Evolutionary conservation across 2,329 filamentous ascomycete genomes (phyloP), one percentile per base, ranked within the genome.

Genomic region (Hyphodiscus sp.): DNA sequence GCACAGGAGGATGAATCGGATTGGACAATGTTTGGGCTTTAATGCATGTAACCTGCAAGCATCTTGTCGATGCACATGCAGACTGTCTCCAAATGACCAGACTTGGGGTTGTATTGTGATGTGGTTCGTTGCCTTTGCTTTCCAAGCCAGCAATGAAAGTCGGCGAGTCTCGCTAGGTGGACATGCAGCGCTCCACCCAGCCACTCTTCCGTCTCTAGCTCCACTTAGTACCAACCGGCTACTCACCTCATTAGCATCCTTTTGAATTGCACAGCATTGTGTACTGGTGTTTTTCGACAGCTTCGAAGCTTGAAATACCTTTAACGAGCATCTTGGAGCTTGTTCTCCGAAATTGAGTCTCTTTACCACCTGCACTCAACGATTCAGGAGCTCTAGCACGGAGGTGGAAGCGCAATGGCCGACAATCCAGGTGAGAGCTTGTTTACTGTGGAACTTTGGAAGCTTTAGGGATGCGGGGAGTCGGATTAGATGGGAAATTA

Each of bases 391-490:
- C 33, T 38, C 33, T n/a, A 33, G 29, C 26, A 30, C 48, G 44
- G 53, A 54, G 60, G 56, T 50, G 44, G 60, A 59, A 53, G 57
- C 58, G 60, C 57, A 54, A 68, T 68, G 65, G 65, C 64, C 13
- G 64, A 67, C 57, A 64, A 68, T 52, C 64, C 62, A 61, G 62
- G 65, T 68, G 61, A 67, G 65, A 62, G 56, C 51, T 53, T 69
- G 20, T 70, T 76, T 13, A 45, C 18, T 20, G 19, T 45, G 45
- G 26, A 11, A 47, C 26, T 91, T 91, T 74, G 96, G 23, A 8
- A 49, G 20, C 42, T n/a, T 30, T 20, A 20, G 23, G 15, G 8
- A 26, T 42, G 5, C 29, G 33, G 10, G 26, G 20, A 2, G 9
- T 18, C 16, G 41, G 41, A 49, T 38, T 10, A 13, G 33, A 47